Conservation (phyloP, 2,329 filamentous ascomycete genomes). For the Claviceps cyperi region DNA sequence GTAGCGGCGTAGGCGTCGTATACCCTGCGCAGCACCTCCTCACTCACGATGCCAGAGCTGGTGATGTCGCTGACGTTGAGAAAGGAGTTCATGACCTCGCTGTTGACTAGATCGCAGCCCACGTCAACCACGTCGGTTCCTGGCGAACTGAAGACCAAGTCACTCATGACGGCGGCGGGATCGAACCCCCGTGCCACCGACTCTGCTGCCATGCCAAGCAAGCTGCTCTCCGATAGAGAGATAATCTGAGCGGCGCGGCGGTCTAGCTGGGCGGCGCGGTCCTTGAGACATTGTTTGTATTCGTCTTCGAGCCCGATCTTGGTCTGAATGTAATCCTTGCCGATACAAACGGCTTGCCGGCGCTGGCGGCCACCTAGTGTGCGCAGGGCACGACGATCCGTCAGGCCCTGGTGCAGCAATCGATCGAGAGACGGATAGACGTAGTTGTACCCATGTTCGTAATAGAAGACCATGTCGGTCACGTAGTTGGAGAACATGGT, state of each 20-base stretch:
- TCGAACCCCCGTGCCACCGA: slow-evolving; percentile 9
- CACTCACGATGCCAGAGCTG: slow-evolving; percentile 9
- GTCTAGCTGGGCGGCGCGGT: slow-evolving; percentile 4
- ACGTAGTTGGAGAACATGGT: slow-evolving; percentile 12
- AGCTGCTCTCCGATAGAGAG: slow-evolving; percentile 10
- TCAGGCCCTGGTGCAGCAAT: slow-evolving; percentile 7
- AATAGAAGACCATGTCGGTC: slow-evolving; percentile 12
- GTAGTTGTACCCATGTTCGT: slow-evolving; percentile 12
- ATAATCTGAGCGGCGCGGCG: slow-evolving; percentile 8
- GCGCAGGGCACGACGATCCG: slow-evolving; percentile 7
- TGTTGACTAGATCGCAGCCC: slow-evolving; percentile 10
- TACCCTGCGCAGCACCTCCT: slow-evolving; percentile 8
- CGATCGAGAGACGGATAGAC: slow-evolving; percentile 9
- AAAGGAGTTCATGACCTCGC: slow-evolving; percentile 11
- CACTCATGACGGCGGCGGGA: slow-evolving; percentile 9
- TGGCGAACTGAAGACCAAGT: slow-evolving; percentile 10
- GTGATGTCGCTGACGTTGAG: slow-evolving; percentile 10
- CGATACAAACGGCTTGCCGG: slow-evolving; percentile 7
- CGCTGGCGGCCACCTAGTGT: slow-evolving; percentile 8
- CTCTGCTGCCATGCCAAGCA: slow-evolving; percentile 11
- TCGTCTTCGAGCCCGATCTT: slow-evolving; percentile 9
- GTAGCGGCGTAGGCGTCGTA: slow-evolving; percentile 11
- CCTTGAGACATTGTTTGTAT: not conserved
- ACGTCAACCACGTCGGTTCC: slow-evolving; percentile 11
- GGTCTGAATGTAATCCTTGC: slow-evolving; percentile 9